These are phyloP conservation scores for Leishmania guyanensis DNA, from an alignment of 208 protist genomes.

Conservation along the genomic window DNA sequence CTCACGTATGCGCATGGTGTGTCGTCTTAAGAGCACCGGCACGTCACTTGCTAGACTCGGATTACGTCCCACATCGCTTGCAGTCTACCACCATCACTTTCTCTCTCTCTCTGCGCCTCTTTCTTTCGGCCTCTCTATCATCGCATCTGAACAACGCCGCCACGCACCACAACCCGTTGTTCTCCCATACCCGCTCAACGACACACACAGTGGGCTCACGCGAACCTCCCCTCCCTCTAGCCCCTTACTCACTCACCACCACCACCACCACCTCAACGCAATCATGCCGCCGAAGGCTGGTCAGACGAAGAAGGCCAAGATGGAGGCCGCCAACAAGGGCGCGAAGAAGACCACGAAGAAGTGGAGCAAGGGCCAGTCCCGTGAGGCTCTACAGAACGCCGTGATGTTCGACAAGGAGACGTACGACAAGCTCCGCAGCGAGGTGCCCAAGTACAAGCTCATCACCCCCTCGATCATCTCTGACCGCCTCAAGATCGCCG, in stretches of 20 bases:
- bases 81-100: neutral
- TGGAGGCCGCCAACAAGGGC: constrained; percentile 71
- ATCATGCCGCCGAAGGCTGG: constrained; percentile 75
- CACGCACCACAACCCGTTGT: neutral
- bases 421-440: constrained; percentile 77
- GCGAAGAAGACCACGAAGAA: constrained; percentile 92
- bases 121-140: neutral
- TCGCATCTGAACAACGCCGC: neutral
- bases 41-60: neutral
- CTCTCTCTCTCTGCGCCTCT: neutral
- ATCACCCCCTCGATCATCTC: constrained; percentile 92
- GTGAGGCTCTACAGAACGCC: constrained; percentile 91
- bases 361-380: constrained; percentile 91
- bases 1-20: neutral
- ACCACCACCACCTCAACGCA: neutral
- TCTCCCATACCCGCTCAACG: neutral
- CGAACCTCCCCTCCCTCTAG: constrained; percentile 8
- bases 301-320: constrained; percentile 71
- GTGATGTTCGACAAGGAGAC: constrained; percentile 93
- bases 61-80: neutral
- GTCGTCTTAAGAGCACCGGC: neutral
- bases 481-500: constrained; percentile 89
- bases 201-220: constrained; percentile 37
- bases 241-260: neutral
- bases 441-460: constrained; percentile 93